These are phyloP conservation scores for Berkeleyomyces basicola DNA, from an alignment of 2,329 filamentous ascomycete species.

Conservation along the genomic window DNA sequence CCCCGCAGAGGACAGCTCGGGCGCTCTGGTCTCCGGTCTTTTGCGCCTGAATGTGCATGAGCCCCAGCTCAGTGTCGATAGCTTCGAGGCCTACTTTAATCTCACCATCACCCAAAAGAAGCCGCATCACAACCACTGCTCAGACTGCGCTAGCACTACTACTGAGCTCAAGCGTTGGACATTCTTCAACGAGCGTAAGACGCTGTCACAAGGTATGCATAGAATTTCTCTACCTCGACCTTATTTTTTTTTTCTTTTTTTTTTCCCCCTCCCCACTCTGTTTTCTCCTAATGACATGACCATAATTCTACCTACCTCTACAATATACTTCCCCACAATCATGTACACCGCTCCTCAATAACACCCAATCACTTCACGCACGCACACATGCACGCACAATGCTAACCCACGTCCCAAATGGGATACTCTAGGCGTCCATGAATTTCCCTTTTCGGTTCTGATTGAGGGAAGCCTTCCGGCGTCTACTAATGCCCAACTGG, in stretches of 20 bases:
- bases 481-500: slow-evolving; percentile 56
- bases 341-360: background rate
- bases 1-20: slow-evolving; percentile 54
- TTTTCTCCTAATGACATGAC: background rate
- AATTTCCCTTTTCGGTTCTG: slow-evolving; percentile 78
- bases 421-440: slow-evolving; percentile 39
- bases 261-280: background rate
- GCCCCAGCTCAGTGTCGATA: slow-evolving; percentile 47
- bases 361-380: background rate
- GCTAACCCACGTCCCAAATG: slow-evolving; percentile 13
- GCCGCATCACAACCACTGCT: slow-evolving; percentile 64
- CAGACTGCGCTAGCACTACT: slow-evolving; percentile 53
- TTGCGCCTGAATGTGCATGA: slow-evolving; percentile 59
- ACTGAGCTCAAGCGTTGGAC: slow-evolving; percentile 67
- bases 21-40: slow-evolving; percentile 72
- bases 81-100: slow-evolving; percentile 55
- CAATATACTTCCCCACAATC: background rate
- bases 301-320: background rate
- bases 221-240: background rate
- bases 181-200: slow-evolving; percentile 45
- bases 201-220: slow-evolving; percentile 31
- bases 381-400: slow-evolving; percentile 12
- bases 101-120: slow-evolving; percentile 62
- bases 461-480: slow-evolving; percentile 76
- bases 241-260: background rate